Evolutionary conservation across 805 yeast genomes (phyloP).

Genomic region (Wickerhamomyces silvicola): DNA sequence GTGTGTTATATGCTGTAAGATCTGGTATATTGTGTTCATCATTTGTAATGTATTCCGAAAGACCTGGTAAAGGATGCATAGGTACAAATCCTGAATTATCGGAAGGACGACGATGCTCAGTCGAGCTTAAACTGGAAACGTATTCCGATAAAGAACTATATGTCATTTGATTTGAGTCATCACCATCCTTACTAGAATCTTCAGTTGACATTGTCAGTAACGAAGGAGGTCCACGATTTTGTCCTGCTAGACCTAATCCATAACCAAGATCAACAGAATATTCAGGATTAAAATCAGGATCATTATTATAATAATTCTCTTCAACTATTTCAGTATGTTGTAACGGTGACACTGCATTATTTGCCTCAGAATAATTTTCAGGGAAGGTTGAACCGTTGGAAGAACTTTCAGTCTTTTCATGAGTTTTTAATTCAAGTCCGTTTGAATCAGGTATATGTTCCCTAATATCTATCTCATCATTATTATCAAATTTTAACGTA

Average conservation of each 20-base stretch:
- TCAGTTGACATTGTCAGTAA: slow-evolving; percentile 15
- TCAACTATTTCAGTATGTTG: neutral
- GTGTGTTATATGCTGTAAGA: too few species aligned
- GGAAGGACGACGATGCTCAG: slow-evolving; percentile 2
- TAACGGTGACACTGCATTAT: neutral
- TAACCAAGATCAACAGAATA: slow-evolving; percentile 21
- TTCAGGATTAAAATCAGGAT: slow-evolving; percentile 10
- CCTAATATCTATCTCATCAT: neutral
- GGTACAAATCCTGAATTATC: neutral
- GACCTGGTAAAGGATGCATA: too few species aligned
- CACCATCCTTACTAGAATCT: slow-evolving; percentile 5
- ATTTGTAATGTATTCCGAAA: too few species aligned
- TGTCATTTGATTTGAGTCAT: slow-evolving; percentile 2
- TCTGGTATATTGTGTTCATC: too few species aligned
- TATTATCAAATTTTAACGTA: slow-evolving; percentile 4
- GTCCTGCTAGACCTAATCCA: slow-evolving; percentile 15
- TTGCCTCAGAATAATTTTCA: neutral
- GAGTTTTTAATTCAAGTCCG: too few species aligned
- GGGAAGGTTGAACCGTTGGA: slow-evolving; percentile 6
- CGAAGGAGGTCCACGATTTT: slow-evolving; percentile 22
- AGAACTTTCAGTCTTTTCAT: slow-evolving; percentile 3
- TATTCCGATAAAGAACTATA: slow-evolving; percentile 11
- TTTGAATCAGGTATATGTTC: neutral
- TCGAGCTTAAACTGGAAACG: slow-evolving; percentile 16
- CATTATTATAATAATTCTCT: too few species aligned